Percentiles rank a stretch among this genome's conserved stretches.
These are phyloP conservation scores for Mortierella sp. DNA, from an alignment of 371 early-diverging fungal species.

Conservation along the genomic window DNA sequence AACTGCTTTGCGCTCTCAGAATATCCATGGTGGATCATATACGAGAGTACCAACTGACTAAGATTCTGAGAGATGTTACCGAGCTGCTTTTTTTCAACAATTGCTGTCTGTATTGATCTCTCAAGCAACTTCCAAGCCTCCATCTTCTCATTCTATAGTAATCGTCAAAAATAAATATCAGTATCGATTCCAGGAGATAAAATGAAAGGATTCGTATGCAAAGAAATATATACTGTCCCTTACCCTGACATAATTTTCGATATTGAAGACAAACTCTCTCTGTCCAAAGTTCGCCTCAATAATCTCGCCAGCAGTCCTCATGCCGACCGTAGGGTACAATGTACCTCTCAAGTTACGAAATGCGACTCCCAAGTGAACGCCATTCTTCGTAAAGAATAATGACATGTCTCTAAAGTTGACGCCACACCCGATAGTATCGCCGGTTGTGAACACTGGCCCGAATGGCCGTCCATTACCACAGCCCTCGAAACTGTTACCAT, in stretches of 20 bases:
- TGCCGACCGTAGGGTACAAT: slow-evolving; percentile 91
- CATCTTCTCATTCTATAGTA: slow-evolving; percentile 62
- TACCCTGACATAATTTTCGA: slow-evolving; percentile 82
- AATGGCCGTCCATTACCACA: slow-evolving; percentile 85
- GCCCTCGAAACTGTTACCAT: slow-evolving; percentile 84
- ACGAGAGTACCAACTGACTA: slow-evolving; percentile 76
- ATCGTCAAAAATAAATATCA: background rate
- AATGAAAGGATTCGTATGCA: background rate
- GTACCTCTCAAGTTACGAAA: slow-evolving; percentile 63
- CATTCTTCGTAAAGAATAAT: slow-evolving; percentile 95
- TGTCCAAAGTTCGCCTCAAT: slow-evolving; percentile 94
- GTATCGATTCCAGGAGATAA: background rate
- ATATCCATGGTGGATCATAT: slow-evolving; percentile 85
- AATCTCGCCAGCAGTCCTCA: slow-evolving; percentile 90
- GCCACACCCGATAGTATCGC: slow-evolving; percentile 94
- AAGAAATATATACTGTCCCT: background rate
- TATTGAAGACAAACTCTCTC: slow-evolving; percentile 86
- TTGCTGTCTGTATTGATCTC: slow-evolving; percentile 23
- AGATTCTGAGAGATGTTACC: slow-evolving; percentile 46
- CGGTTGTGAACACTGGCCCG: slow-evolving; percentile 93
- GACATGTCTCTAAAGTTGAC: slow-evolving; percentile 84
- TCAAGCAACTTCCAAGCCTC: slow-evolving; percentile 63
- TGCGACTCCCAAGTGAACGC: slow-evolving; percentile 78
- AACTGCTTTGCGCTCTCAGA: slow-evolving; percentile 77
- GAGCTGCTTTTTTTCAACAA: slow-evolving; percentile 22